phyloP scores from a whole-genome alignment of 345 rosid species.

The Mangifera indica region DNA sequence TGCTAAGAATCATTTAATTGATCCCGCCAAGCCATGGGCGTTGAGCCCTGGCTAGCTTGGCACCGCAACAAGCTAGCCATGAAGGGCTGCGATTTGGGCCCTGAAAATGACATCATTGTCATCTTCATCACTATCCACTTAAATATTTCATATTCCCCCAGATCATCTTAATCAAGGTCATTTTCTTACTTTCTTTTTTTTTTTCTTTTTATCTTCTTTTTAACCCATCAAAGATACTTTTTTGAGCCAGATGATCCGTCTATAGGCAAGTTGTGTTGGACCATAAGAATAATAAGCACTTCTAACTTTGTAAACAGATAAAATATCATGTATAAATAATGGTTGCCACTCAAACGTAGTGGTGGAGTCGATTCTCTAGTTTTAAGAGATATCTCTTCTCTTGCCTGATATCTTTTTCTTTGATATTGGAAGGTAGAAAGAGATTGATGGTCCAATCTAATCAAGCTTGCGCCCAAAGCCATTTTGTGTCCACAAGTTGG shows the following conservation, averaged over 20 bases:
- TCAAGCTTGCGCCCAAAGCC: background rate
- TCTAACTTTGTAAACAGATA: background rate
- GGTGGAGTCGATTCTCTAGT: background rate
- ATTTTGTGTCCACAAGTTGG: background rate
- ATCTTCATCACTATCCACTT: background rate
- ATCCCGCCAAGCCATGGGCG: too few species aligned
- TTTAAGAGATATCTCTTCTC: background rate
- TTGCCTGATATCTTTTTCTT: background rate
- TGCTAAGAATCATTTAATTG: background rate
- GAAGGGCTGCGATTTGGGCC: background rate
- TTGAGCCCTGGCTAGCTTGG: too few species aligned
- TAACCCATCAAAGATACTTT: background rate
- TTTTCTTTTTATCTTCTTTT: background rate
- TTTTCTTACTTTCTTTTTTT: background rate
- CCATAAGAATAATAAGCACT: background rate
- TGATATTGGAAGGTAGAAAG: background rate
- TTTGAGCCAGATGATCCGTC: background rate
- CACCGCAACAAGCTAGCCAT: too few species aligned
- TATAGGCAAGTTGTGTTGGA: conserved; percentile 6
- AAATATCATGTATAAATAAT: background rate
- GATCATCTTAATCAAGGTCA: background rate
- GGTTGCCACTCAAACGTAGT: background rate
- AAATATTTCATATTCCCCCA: background rate
- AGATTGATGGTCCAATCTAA: conserved; percentile 10
- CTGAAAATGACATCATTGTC: background rate